These are phyloP conservation scores for Salix suchowensis DNA, from an alignment of 345 rosid species.

Conservation along the genomic window DNA sequence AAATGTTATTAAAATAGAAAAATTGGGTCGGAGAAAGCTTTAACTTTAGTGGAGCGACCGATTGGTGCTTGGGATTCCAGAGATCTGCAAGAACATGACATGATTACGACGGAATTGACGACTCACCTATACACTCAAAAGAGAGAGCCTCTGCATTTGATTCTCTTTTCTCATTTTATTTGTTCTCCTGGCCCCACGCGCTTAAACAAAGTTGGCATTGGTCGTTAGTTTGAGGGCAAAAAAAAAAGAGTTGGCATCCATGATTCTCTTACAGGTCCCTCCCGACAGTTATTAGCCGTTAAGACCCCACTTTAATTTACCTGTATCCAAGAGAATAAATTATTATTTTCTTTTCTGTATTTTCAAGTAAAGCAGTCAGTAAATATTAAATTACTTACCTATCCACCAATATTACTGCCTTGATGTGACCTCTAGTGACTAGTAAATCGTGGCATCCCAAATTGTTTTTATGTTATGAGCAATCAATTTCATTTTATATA, in stretches of 20 bases:
- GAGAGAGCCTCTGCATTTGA: neutral
- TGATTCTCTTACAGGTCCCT: conserved; percentile 20
- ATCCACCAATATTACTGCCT: conserved; percentile 1
- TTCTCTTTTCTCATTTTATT: neutral
- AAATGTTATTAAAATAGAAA: neutral
- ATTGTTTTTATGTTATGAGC: neutral
- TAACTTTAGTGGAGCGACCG: neutral
- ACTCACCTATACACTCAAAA: conserved; percentile 38
- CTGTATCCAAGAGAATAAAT: too few species aligned
- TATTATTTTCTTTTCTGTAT: too few species aligned
- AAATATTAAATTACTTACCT: too few species aligned
- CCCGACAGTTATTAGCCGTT: conserved; percentile 51
- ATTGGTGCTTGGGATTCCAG: conserved; percentile 31
- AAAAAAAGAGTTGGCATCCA: conserved; percentile 33
- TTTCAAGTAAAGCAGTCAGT: too few species aligned
- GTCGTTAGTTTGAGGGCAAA: too few species aligned
- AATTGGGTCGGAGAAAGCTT: neutral
- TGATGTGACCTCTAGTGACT: neutral
- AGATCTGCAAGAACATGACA: conserved; percentile 24
- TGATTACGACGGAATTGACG: conserved; percentile 47
- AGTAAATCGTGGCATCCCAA: neutral
- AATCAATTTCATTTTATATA: conserved; percentile 2
- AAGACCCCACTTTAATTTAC: conserved; percentile 22
- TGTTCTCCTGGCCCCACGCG: conserved; percentile 38
- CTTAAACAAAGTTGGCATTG: conserved; percentile 33